phyloP scores from a whole-genome alignment of 352 stramenopile genomes.

The Phytophthora boehmeriae region DNA sequence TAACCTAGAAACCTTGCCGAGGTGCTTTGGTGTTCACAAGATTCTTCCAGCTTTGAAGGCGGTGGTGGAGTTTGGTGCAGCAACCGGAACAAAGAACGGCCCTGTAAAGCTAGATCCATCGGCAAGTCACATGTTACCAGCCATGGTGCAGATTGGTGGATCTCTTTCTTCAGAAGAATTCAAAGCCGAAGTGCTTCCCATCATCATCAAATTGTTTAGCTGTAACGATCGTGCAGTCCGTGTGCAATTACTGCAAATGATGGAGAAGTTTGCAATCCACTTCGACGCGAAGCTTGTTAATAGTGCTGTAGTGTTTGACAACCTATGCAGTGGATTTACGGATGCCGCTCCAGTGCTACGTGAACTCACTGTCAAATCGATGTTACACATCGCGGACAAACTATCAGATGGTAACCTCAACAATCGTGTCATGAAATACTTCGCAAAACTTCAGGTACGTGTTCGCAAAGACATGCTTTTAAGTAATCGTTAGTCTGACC shows the following conservation, averaged over 20 bases:
- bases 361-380: constrained; percentile 93
- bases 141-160: constrained; percentile 87
- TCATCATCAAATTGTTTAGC: constrained; percentile 90
- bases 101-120: constrained; percentile 83
- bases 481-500: not conserved
- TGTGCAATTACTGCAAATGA: constrained; percentile 92
- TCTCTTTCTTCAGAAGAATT: constrained; percentile 84
- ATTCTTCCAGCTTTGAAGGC: constrained; percentile 84
- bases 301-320: constrained; percentile 89
- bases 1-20: constrained; percentile 69
- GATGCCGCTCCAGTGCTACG: constrained; percentile 87
- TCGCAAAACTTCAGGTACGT: constrained; percentile 89
- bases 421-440: constrained; percentile 92
- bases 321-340: constrained; percentile 91
- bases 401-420: constrained; percentile 92
- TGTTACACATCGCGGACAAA: constrained; percentile 92
- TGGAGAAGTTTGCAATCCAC: constrained; percentile 88
- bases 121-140: constrained; percentile 87
- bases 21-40: constrained; percentile 84
- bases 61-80: constrained; percentile 81
- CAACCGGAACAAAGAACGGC: constrained; percentile 57
- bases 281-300: constrained; percentile 93
- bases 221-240: constrained; percentile 92
- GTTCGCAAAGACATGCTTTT: not conserved
- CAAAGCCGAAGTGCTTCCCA: constrained; percentile 87